A percentile compares a stretch with the other conserved stretches of the same genome.
Evolutionary conservation across 495 filamentous ascomycete genomes (phyloP).

Genomic region (Daldinia childiae): DNA sequence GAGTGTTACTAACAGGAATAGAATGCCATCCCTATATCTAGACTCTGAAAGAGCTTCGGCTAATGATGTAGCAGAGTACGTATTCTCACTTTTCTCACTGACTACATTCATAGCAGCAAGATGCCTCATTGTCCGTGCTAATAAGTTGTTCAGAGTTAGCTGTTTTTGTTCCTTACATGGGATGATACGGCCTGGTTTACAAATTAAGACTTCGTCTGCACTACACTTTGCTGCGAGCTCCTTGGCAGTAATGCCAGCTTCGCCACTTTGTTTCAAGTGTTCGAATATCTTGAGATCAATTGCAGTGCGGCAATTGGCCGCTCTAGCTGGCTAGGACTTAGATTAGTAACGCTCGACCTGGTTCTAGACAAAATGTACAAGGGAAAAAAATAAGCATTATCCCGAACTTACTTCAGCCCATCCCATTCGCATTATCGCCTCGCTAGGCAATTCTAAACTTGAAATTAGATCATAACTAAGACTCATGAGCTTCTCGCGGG

Average conservation of each 20-base stretch:
- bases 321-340: slow-evolving; percentile 47
- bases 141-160: neutral
- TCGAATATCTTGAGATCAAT: slow-evolving; percentile 52
- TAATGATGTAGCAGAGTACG: slow-evolving; percentile 58
- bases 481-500: slow-evolving; percentile 50
- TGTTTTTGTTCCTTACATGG: neutral
- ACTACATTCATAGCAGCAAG: slow-evolving; percentile 61
- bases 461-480: slow-evolving; percentile 48
- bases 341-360: neutral
- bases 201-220: slow-evolving; percentile 42
- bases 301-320: slow-evolving; percentile 50
- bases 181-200: slow-evolving; percentile 4
- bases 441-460: slow-evolving; percentile 50
- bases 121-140: slow-evolving; percentile 52
- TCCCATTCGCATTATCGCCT: slow-evolving; percentile 52
- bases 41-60: slow-evolving; percentile 52
- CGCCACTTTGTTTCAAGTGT: slow-evolving; percentile 43
- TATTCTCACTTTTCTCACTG: slow-evolving; percentile 53
- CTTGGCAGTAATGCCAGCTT: slow-evolving; percentile 37
- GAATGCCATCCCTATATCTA: slow-evolving; percentile 42
- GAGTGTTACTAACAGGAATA: slow-evolving; percentile 40
- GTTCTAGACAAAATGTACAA: neutral
- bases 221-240: slow-evolving; percentile 44
- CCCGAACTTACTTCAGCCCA: slow-evolving; percentile 52
- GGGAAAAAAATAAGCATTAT: neutral